Evolutionary conservation across 2,329 filamentous ascomycete genomes (phyloP).

Genomic region (Sporothrix brunneoviolacea): DNA sequence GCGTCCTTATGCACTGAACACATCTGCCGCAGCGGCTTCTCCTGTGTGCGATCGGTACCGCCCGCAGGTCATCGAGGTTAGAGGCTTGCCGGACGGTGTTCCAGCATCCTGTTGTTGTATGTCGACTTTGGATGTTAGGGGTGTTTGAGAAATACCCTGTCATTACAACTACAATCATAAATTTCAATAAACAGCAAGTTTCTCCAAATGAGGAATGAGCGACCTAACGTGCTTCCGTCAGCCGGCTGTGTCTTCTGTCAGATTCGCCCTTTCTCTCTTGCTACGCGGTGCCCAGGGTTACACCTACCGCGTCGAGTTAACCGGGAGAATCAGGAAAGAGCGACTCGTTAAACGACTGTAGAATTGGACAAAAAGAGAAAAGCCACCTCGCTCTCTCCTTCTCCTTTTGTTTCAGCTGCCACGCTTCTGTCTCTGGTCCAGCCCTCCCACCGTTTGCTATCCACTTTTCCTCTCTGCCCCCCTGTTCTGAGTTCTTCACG

Average conservation of each 20-base stretch:
- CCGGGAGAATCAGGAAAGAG: not conserved
- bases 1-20: too few relatives aligned
- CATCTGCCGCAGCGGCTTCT: too few relatives aligned
- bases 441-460: too few relatives aligned
- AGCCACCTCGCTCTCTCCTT: not conserved
- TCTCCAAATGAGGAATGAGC: too few relatives aligned
- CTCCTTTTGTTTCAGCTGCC: conserved; percentile 2
- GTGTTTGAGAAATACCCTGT: too few relatives aligned
- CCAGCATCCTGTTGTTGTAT: too few relatives aligned
- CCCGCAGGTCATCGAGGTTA: too few relatives aligned
- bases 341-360: not conserved
- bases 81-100: too few relatives aligned
- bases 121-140: too few relatives aligned
- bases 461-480: not conserved
- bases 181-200: too few relatives aligned
- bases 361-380: not conserved
- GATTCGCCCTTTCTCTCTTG: not conserved
- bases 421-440: conserved; percentile 6
- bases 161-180: too few relatives aligned
- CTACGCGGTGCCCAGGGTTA: conserved; percentile 1
- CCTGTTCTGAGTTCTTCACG: not conserved
- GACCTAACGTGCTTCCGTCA: conserved; percentile 4
- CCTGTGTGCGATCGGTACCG: too few relatives aligned
- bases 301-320: not conserved
- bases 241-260: not conserved